Conservation (phyloP, 225 moss, liverwort and hornwort species). For the Pseudisothecium myosuroides region DNA sequence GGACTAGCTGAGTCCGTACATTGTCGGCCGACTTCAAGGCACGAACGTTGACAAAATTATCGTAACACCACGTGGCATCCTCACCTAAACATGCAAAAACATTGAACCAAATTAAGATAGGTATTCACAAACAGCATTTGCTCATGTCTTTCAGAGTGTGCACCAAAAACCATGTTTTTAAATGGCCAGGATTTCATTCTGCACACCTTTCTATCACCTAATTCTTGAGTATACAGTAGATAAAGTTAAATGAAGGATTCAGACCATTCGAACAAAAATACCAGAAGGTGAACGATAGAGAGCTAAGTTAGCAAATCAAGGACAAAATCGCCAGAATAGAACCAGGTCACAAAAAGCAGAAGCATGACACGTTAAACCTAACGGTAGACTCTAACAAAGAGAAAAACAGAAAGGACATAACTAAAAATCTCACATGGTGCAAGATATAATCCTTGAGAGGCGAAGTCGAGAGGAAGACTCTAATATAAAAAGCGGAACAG, state of each 20-base stretch:
- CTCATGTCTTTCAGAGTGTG: too few relatives aligned
- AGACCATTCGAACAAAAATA: neutral
- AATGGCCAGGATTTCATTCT: neutral
- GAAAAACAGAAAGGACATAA: neutral
- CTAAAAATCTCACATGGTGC: neutral
- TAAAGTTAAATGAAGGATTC: neutral
- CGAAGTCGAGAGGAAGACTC: neutral
- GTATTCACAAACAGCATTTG: neutral
- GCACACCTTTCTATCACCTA: neutral
- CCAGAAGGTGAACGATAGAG: neutral
- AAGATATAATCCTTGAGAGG: neutral
- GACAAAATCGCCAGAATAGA: neutral
- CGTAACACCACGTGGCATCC: constrained; percentile 97
- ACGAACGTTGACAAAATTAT: constrained; percentile 93
- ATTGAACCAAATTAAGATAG: neutral
- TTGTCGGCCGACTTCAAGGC: constrained; percentile 96
- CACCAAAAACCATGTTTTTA: neutral
- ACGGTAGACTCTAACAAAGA: neutral
- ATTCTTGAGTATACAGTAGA: neutral
- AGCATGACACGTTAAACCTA: neutral
- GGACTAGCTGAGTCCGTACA: constrained; percentile 86
- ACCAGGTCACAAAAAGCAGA: neutral
- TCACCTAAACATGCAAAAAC: constrained; percentile 41
- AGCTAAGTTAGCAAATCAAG: neutral
- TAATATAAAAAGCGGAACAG: neutral